phyloP scores from a whole-genome alignment of 1,139 yeast genomes.

The Yamadazyma pseudoaaseri region DNA sequence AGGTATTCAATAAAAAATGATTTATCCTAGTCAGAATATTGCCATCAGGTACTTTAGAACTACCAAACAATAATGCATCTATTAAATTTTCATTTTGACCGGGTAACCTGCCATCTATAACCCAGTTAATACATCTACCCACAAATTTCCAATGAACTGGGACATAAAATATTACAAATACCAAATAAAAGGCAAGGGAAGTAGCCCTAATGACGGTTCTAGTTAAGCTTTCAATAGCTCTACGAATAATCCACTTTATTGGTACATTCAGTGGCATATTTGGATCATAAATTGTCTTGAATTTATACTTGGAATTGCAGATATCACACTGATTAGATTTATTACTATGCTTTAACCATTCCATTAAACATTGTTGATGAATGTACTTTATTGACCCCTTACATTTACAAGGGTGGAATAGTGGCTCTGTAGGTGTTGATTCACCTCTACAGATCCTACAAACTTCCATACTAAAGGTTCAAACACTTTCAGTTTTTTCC shows the following conservation, averaged over 20 bases:
- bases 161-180: conserved; percentile 49
- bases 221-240: conserved; percentile 28
- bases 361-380: conserved; percentile 87
- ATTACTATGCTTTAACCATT: conserved; percentile 77
- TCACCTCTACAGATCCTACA: conserved; percentile 97
- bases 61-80: conserved; percentile 50
- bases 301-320: conserved; percentile 75
- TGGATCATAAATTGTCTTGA: conserved; percentile 69
- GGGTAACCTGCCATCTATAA: conserved; percentile 52
- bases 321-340: conserved; percentile 77
- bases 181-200: conserved; percentile 32
- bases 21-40: background rate
- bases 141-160: conserved; percentile 57
- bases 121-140: conserved; percentile 53
- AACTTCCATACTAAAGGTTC: too few species aligned
- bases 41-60: too few species aligned
- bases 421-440: conserved; percentile 73
- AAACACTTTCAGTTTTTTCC: too few species aligned
- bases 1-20: conserved; percentile 33
- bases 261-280: conserved; percentile 72
- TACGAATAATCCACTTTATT: conserved; percentile 38
- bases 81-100: conserved; percentile 29
- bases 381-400: conserved; percentile 90
- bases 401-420: conserved; percentile 91
- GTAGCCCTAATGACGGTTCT: conserved; percentile 21